Percentiles rank a stretch among this genome's conserved stretches.
These are phyloP conservation scores for Chlorella vulgaris DNA, from an alignment of 139 green algal genomes.

Conservation along the genomic window DNA sequence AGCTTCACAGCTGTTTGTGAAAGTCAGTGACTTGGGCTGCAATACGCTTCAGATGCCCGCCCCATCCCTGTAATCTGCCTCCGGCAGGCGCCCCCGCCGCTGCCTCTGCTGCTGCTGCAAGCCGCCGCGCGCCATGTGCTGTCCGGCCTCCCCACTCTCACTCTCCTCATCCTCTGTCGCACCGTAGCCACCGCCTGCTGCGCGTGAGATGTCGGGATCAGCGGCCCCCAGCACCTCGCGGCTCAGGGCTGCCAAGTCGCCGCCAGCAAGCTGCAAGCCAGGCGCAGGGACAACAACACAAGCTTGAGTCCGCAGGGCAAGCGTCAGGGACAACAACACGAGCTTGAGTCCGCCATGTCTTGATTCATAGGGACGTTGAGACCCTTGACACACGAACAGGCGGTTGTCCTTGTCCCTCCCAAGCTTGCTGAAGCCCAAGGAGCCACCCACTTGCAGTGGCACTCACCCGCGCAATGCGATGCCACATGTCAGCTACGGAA, in stretches of 20 bases:
- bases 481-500: neutral
- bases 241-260: conserved; percentile 40
- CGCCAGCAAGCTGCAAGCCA: conserved; percentile 42
- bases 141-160: neutral
- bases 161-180: neutral
- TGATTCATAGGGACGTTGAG: too few relatives aligned
- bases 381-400: neutral
- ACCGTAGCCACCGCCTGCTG: neutral
- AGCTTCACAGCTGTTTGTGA: too few relatives aligned
- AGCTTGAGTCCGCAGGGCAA: neutral
- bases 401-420: neutral
- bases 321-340: neutral
- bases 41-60: conserved; percentile 31
- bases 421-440: neutral
- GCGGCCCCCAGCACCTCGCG: conserved; percentile 16
- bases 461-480: neutral
- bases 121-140: neutral
- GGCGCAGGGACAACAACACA: too few relatives aligned
- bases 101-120: conserved; percentile 5
- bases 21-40: too few relatives aligned
- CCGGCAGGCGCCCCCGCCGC: neutral
- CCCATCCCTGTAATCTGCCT: conserved; percentile 13
- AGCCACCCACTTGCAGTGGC: neutral
- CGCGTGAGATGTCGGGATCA: neutral
- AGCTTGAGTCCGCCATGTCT: neutral